Base-by-base conservation (phyloP, 208 protist genomes). In the Leishmania arabica region DNA sequence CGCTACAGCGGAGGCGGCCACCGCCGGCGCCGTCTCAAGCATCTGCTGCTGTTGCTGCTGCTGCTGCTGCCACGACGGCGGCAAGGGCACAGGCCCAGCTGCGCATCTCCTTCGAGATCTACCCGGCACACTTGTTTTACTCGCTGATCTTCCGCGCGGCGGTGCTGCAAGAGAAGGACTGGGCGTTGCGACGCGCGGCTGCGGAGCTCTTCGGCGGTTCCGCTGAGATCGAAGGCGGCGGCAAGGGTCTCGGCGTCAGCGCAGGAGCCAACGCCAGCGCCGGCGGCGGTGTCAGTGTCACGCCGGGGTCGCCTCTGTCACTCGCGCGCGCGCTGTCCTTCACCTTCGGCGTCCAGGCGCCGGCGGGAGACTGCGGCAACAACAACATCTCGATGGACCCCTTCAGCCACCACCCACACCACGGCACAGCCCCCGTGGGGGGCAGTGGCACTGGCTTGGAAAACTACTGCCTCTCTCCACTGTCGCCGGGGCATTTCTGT, bases 131-230 rank as follows among this genome's bases (percentile, higher is more conserved):
- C 64, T 24, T 81, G 19, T 92, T 92, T 77, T 94, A 94, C 79
- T 71, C 79, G 4, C 83, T 80, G n/a, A 51, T 91, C 4, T 78
- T 87, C 34, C 85, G 84, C 3, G 75, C 69, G 0, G 71, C 75
- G 8, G 76, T 91, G 9, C 74, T 94, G 53, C 91, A 94, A 71
- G 79, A 88, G 68, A 94, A 94, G 81, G 88, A 94, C 70, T 66
- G 78, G 31, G 75, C 79, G 31, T 58, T 83, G 62, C 81, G 82
- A 17, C 79, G 78, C 17, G 86, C 80, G 3, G 86, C 86, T 15
- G 86, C 86, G 27, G 80, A 84, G 37, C 77, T 86, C 21, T 86
- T 84, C 65, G 83, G 86, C 62, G 86, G 86, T 47, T 81, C 72
- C 21, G 78, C 76, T 5, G 75, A 79, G 40, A n/a, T 87, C 49